Base-by-base conservation (phyloP, 2,329 filamentous ascomycete genomes). In the Samsoniella hepiali region DNA sequence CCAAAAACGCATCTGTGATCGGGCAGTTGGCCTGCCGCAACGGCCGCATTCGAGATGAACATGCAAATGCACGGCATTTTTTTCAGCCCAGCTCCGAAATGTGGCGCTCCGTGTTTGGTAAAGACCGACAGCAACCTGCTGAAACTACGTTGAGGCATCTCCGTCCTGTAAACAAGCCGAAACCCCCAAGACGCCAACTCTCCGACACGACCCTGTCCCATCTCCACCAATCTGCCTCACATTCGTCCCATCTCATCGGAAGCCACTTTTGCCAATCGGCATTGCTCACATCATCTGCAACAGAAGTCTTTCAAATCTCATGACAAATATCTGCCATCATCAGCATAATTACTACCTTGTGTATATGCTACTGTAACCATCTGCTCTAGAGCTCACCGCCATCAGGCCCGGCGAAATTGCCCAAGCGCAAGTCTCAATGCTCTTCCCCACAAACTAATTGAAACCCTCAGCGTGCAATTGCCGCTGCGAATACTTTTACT, bases 301-400 rank as follows among this genome's bases (percentile, higher is more conserved):
- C 13, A 32, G 15, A 13, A 13, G 3, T 29, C 29, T 47, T 22
- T 45, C 27, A 17, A 59, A 11, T 7, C 3, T 45, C 38, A 55
- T 62, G 59, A 62, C 59, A 62, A 62, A 62, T 62, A 17, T 49
- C 42, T 60, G 47, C 15, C 17, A 29, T n/a, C 17, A 40, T 50
- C n/a, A 11, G 34, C 27, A 51, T 60, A 40, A 44, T 42, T 32
- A 45, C 27, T 54, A 17, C 17, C 9, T 47, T 6, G 22, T 27
- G 44, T 47, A 8, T 17, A 22, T 9, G 10, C 10, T n/a, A 11
- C 27, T 8, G 6, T 31, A 32, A 17, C 47, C 27, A 47, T 8
- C 42, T 6, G 44, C 44, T 17, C 1, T 17, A 29, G 38, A 40
- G 38, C 38, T 40, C 9, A 34, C 38, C 15, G 11, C 38, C 50